Evolutionary conservation across 257 asterid species (phyloP), one percentile per base, ranked within the genome.

Genomic region (Linaria vulgaris): DNA sequence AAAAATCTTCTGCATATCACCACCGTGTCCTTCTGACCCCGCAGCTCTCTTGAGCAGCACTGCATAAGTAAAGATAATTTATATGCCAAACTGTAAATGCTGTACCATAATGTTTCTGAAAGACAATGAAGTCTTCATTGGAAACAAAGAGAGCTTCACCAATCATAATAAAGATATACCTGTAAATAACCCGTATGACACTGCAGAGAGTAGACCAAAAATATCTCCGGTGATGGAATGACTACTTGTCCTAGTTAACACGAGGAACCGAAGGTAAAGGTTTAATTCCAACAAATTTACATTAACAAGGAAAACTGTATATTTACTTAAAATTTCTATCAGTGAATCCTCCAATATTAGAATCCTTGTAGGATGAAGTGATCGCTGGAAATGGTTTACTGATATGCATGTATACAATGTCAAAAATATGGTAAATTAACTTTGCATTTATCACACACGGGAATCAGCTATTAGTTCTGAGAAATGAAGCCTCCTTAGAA

Each of bases 41-140:
- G 88, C 84, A 60, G 81, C 70, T 74, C 76, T 73, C 85, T 88
- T 86, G 62, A 88, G 92, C 51, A 88, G 92, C 78, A 88, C 96
- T 88, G 83, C 43, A 56, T 41, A 76, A 49, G 38, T 22, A 55
- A 50, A 45, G 46, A 38, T 15, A 9, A 50, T 17, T 56, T 34
- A 54, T 24, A 41, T n/a, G 15, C 20, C 44, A 56, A 49, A 38
- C 20, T 30, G 21, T 37, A 34, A 50, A 16, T 37, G 21, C 15
- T 41, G 52, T 44, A 59, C 20, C 21, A 66, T 19, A 52, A 59
- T 53, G 62, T 9, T 27, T 11, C 46, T 27, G 34, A 27, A 27
- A 27, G 3, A 3, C 3, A 38, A 41, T 58, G 47, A 24, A 56
- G 22, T 57, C 2, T 31, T 48, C 24, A 31, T 38, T 56, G 25